Evolutionary conservation across 768 basidiomycete species (phyloP).

Genomic region (Serendipita indica): DNA sequence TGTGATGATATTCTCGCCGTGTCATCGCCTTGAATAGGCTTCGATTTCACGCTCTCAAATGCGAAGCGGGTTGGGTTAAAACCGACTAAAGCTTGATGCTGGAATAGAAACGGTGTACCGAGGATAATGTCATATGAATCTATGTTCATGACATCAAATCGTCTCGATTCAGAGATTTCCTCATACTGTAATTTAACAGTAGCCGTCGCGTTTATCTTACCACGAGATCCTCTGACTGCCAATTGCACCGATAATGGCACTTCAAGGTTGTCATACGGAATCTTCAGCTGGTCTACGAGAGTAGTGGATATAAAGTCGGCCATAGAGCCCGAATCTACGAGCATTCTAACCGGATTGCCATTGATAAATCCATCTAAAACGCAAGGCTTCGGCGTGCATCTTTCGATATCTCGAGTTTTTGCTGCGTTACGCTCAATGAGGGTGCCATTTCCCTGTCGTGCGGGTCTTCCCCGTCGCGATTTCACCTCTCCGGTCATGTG

Average conservation of each 20-base stretch:
- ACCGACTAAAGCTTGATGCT: slow-evolving; percentile 15
- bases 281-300: slow-evolving; percentile 9
- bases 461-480: slow-evolving; percentile 1
- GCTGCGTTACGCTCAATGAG: slow-evolving; percentile 12
- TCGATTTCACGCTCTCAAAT: not conserved
- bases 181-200: slow-evolving; percentile 8
- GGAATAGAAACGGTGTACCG: slow-evolving; percentile 25
- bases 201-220: slow-evolving; percentile 7
- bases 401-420: not conserved
- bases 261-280: not conserved
- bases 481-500: not conserved
- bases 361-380: slow-evolving; percentile 8
- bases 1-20: not conserved
- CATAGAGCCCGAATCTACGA: slow-evolving; percentile 12
- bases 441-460: not conserved
- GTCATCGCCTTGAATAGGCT: not conserved
- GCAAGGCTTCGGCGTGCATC: slow-evolving; percentile 1
- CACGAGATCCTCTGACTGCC: slow-evolving; percentile 11
- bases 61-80: not conserved
- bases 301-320: slow-evolving; percentile 14
- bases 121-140: slow-evolving; percentile 26
- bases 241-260: slow-evolving; percentile 11
- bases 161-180: not conserved
- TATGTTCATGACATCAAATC: slow-evolving; percentile 25
- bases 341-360: not conserved